Percentiles rank a stretch among this genome's conserved stretches.
phyloP scores from a whole-genome alignment of 1,284 basidiomycete species.

The Termitomyces sp. region DNA sequence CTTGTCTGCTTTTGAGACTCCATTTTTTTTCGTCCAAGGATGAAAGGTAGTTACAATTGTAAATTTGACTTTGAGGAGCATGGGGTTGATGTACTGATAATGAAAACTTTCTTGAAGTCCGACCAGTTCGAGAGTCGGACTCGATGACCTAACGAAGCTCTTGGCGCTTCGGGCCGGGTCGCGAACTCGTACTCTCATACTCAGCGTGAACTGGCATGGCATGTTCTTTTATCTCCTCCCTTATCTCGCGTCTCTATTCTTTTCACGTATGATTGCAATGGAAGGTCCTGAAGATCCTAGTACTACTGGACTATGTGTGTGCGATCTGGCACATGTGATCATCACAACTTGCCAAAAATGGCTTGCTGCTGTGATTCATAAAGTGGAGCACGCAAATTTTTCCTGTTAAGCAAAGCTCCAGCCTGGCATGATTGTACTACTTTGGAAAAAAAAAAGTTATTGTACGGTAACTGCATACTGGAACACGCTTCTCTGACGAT shows the following conservation, averaged over 20 bases:
- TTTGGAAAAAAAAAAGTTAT: background rate
- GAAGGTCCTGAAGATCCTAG: background rate
- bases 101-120: no score
- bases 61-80: background rate
- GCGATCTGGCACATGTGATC: background rate
- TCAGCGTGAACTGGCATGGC: no score
- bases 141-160: no score
- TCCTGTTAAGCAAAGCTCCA: no score
- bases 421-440: background rate
- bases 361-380: no score
- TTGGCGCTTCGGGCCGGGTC: no score
- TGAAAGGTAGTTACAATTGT: background rate
- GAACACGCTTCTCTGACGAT: background rate
- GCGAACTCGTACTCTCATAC: no score
- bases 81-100: background rate
- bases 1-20: background rate
- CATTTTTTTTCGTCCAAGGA: background rate
- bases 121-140: no score
- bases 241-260: no score
- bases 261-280: background rate
- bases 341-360: background rate
- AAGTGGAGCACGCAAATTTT: no score
- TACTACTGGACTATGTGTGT: no score
- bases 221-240: no score
- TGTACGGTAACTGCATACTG: background rate